These are phyloP conservation scores for Hypoxylon sp. DNA, from an alignment of 2,329 filamentous ascomycete genomes.

Conservation along the genomic window DNA sequence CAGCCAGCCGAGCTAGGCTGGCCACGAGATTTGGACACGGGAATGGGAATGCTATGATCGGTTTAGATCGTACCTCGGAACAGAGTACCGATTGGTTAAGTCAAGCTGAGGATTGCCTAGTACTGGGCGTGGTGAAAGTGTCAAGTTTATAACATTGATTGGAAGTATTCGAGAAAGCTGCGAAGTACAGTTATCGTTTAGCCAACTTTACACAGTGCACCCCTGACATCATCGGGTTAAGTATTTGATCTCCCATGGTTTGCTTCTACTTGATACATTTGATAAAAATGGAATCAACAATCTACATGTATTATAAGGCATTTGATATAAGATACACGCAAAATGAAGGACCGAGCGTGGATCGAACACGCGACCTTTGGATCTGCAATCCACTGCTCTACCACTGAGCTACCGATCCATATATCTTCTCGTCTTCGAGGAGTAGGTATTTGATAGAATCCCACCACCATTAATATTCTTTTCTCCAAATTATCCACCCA, in stretches of 20 bases:
- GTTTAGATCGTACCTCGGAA: not conserved
- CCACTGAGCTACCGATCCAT: conserved; percentile 11
- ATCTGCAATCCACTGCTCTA: conserved; percentile 10
- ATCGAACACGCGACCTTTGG: conserved; percentile 11
- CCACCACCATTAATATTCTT: too few species aligned
- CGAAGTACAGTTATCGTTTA: not conserved
- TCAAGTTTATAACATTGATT: not conserved
- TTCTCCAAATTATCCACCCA: too few species aligned
- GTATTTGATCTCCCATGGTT: too few species aligned
- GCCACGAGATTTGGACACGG: not conserved
- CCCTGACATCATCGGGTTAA: not conserved
- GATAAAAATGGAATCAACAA: not conserved
- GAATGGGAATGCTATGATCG: not conserved
- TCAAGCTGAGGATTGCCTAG: too few species aligned
- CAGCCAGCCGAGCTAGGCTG: conserved; percentile 7
- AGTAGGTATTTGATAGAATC: too few species aligned
- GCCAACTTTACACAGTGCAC: not conserved
- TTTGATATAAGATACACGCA: too few species aligned
- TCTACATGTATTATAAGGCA: too few species aligned
- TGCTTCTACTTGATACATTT: too few species aligned
- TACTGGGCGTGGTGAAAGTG: not conserved
- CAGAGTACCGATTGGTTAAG: not conserved
- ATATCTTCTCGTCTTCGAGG: too few species aligned
- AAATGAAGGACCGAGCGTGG: conserved; percentile 9
- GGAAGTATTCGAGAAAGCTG: not conserved